Evolutionary conservation across 1,284 basidiomycete species (phyloP), one percentile per base, ranked within the genome.

Genomic region (Kalmanozyma brasiliensis): DNA sequence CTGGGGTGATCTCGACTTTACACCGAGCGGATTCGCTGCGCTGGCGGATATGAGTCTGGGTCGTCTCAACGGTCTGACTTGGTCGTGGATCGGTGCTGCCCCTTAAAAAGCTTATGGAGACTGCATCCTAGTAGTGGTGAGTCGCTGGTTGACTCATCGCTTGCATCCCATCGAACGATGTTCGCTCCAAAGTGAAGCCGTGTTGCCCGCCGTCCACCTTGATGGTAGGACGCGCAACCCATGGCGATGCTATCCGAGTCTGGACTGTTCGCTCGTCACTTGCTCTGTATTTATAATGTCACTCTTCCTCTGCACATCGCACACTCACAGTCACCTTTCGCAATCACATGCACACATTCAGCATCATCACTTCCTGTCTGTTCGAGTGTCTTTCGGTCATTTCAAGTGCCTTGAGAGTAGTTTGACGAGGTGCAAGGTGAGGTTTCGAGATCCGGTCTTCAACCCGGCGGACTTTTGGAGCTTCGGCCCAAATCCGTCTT

Each of bases 1-100:
- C 1, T 45, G 52, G 48, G 56, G 59, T 17, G 65, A 74, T 29
- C 60, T 80, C 23, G 78, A 80, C 61, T 74, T 80, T 42, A 72
- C 70, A 4, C 51, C 60, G 0, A 49, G 69, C 1, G 78, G 66
- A 6, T 80, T 80, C 57, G 46, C 48, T 23, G 47, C 69, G 55
- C 60, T 80, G 8, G 72, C 73, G 0, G 36, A 57, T 40, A 48
- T 55, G 40, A 47, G 38, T 14, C 38, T 57, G n/a, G 78, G 78
- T 2, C 67, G 75, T 23, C 52, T 78, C 9, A 10, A 52, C 10
- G 64, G 68, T 23, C 41, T 78, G 17, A 63, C 45, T 40, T 80
- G 78, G 78, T 43, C 51, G 11, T 76, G 63, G 66, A 56, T 75
- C 43, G 70, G 65, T 3, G 42, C 22, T 19, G 61, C 46, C 7